These are phyloP conservation scores for Pisolithus orientalis DNA, from an alignment of 768 basidiomycete species.

Conservation along the genomic window DNA sequence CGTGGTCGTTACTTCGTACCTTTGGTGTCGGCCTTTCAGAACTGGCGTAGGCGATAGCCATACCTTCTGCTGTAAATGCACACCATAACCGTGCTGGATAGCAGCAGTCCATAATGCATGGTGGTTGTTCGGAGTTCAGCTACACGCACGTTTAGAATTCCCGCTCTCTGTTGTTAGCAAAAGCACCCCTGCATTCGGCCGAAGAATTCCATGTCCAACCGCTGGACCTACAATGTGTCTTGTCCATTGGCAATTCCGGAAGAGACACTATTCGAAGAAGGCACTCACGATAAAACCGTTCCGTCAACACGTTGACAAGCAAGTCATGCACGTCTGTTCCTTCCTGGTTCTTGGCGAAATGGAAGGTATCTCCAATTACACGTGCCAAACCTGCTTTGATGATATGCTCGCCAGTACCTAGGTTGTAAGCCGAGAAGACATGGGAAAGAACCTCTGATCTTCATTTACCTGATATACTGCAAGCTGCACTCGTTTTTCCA, in stretches of 20 bases:
- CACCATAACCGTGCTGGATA: conserved; percentile 67
- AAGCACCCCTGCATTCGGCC: conserved; percentile 57
- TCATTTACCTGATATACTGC: conserved; percentile 53
- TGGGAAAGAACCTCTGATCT: neutral
- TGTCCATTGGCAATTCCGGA: neutral
- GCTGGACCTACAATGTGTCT: conserved; percentile 28
- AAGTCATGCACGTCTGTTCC: conserved; percentile 49
- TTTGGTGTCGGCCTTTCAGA: conserved; percentile 47
- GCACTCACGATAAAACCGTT: conserved; percentile 46
- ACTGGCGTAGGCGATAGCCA: conserved; percentile 72
- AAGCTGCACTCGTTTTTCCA: conserved; percentile 41
- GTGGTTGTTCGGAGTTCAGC: no score
- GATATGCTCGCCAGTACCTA: conserved; percentile 72
- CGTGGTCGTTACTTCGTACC: conserved; percentile 31
- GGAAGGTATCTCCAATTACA: conserved; percentile 43
- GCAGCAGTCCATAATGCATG: neutral
- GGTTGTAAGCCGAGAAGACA: neutral
- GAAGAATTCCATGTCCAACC: conserved; percentile 31
- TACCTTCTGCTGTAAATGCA: conserved; percentile 76
- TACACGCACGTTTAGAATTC: no score
- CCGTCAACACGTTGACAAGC: conserved; percentile 38
- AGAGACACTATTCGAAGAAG: neutral
- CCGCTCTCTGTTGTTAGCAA: conserved; percentile 44
- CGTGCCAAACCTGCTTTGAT: conserved; percentile 51
- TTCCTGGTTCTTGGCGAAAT: conserved; percentile 6